Conservation (phyloP, 2,329 filamentous ascomycete species). For the Cladosporium sp. region DNA sequence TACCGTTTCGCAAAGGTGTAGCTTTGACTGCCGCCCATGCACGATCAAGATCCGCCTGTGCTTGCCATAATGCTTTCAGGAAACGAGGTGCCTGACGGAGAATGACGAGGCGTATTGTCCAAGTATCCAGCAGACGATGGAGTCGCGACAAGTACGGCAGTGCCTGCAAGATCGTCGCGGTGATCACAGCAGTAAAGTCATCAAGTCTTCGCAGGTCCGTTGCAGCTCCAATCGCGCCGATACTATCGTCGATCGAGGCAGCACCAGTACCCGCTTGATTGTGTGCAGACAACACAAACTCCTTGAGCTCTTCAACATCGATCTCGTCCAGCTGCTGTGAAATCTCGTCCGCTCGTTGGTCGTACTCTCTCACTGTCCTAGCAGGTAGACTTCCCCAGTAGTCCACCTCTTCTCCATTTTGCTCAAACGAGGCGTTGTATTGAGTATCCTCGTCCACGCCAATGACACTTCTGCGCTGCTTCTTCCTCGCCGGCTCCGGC, state of each 20-base stretch:
- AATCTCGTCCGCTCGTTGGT: constrained; percentile 71
- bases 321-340: constrained; percentile 63
- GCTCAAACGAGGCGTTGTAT: not conserved
- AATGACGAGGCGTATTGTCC: constrained; percentile 73
- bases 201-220: constrained; percentile 54
- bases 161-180: constrained; percentile 84
- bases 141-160: constrained; percentile 76
- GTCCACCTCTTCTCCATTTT: constrained; percentile 32
- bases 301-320: constrained; percentile 83
- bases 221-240: constrained; percentile 18
- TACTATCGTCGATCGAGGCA: constrained; percentile 17
- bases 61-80: constrained; percentile 59
- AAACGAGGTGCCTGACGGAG: constrained; percentile 69
- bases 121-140: constrained; percentile 67
- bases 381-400: constrained; percentile 71
- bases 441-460: not conserved
- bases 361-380: constrained; percentile 62
- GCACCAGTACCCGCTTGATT: constrained; percentile 36
- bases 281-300: constrained; percentile 78
- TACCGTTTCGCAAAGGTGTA: not conserved
- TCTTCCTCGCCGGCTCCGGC: constrained; percentile 30
- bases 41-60: constrained; percentile 59
- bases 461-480: constrained; percentile 22
- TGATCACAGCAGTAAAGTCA: constrained; percentile 85
- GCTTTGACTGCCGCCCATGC: constrained; percentile 56